These are phyloP conservation scores for Rhodotorula sp. DNA, from an alignment of 1,284 basidiomycete species.

Conservation along the genomic window DNA sequence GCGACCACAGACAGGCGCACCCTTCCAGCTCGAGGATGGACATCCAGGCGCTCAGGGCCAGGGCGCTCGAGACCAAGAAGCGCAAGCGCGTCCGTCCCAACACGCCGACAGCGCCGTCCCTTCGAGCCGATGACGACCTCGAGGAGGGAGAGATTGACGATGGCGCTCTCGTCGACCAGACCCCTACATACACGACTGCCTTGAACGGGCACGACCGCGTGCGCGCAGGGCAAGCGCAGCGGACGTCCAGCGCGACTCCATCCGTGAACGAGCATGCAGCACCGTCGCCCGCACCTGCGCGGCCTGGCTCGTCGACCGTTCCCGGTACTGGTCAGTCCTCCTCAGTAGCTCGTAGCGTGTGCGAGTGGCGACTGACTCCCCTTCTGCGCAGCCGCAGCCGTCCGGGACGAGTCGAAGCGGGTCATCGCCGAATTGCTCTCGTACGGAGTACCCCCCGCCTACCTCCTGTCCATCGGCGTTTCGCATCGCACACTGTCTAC, in stretches of 20 bases:
- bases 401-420: conserved; percentile 27
- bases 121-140: conserved; percentile 4
- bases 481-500: conserved; percentile 20
- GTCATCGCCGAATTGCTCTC: conserved; percentile 32
- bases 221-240: background rate
- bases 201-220: background rate
- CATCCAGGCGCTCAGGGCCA: conserved; percentile 17
- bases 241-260: background rate
- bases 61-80: conserved; percentile 29
- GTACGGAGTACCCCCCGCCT: conserved; percentile 30
- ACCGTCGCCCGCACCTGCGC: background rate
- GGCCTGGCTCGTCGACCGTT: background rate
- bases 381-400: conserved; percentile 2
- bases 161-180: background rate
- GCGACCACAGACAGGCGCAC: no score
- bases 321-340: background rate
- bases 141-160: conserved; percentile 37
- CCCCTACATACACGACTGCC: background rate
- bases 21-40: conserved; percentile 12
- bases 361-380: background rate
- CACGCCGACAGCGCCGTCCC: background rate
- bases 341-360: background rate
- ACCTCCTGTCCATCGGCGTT: conserved; percentile 31
- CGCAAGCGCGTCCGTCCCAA: conserved; percentile 11
- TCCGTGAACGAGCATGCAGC: background rate